A percentile compares a stretch with the other conserved stretches of the same genome.
These are phyloP conservation scores for Eutrema heterophyllum DNA, from an alignment of 345 rosid genomes.

Conservation along the genomic window DNA sequence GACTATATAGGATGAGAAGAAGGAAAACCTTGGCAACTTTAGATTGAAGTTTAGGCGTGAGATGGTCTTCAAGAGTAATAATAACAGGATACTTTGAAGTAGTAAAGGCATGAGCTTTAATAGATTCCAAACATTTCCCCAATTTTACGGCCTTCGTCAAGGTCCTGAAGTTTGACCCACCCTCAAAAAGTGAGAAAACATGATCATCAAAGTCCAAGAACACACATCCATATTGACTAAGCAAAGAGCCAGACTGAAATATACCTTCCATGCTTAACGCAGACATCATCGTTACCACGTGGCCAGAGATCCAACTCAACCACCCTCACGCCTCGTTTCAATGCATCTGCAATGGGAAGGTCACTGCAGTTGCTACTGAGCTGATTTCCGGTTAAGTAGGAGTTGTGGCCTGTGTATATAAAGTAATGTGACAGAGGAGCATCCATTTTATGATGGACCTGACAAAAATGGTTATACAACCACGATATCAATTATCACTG, in stretches of 20 bases:
- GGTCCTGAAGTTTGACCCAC: slow-evolving; percentile 67
- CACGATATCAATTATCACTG: not conserved
- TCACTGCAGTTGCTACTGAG: slow-evolving; percentile 95
- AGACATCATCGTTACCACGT: slow-evolving; percentile 49
- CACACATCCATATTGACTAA: not conserved
- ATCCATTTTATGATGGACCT: slow-evolving; percentile 86
- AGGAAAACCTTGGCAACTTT: slow-evolving; percentile 48
- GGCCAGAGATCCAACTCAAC: slow-evolving; percentile 98
- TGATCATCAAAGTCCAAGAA: not conserved
- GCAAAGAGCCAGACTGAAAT: not conserved
- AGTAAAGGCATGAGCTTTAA: slow-evolving; percentile 59
- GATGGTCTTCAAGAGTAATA: slow-evolving; percentile 77
- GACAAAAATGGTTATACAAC: slow-evolving; percentile 10
- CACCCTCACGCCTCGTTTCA: slow-evolving; percentile 76
- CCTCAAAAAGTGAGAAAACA: too few species aligned
- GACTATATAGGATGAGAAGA: not conserved
- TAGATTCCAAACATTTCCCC: slow-evolving; percentile 57
- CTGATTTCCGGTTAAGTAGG: slow-evolving; percentile 90
- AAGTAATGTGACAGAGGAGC: slow-evolving; percentile 88
- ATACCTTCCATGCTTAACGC: slow-evolving; percentile 94
- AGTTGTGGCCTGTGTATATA: slow-evolving; percentile 90
- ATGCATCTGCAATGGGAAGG: slow-evolving; percentile 73
- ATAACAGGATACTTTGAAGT: slow-evolving; percentile 68
- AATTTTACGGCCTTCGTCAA: slow-evolving; percentile 71
- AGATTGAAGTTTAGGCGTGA: slow-evolving; percentile 63